These are phyloP conservation scores for Peronosclerospora sorghi DNA, from an alignment of 352 stramenopile genomes.

Conservation along the genomic window DNA sequence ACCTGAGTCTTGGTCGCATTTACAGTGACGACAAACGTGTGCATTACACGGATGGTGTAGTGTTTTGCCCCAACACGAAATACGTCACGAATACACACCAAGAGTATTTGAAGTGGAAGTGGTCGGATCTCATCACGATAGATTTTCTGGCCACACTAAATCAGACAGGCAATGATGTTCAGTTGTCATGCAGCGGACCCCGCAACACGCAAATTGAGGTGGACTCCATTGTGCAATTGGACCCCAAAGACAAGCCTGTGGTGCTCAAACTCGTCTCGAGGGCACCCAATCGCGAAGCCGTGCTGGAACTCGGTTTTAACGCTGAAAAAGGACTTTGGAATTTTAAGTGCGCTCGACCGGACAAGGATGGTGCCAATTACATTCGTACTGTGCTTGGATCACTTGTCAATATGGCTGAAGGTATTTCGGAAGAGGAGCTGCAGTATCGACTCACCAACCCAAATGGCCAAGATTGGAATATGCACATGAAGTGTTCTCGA, in stretches of 20 bases:
- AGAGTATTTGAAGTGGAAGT: conserved; percentile 90
- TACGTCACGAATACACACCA: conserved; percentile 79
- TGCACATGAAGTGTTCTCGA: conserved; percentile 74
- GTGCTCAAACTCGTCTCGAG: conserved; percentile 59
- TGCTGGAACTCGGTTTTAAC: conserved; percentile 84
- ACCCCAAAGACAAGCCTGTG: conserved; percentile 57
- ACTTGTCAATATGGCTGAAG: conserved; percentile 86
- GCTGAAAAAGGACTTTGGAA: conserved; percentile 83
- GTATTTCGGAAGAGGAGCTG: conserved; percentile 85
- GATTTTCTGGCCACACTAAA: conserved; percentile 67
- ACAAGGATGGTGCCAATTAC: conserved; percentile 86
- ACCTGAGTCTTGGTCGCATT: conserved; percentile 63
- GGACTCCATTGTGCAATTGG: conserved; percentile 69
- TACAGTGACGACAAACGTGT: conserved; percentile 76
- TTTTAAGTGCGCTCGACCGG: conserved; percentile 79
- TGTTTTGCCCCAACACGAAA: conserved; percentile 83
- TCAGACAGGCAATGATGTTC: conserved; percentile 39
- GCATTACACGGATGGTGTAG: conserved; percentile 85
- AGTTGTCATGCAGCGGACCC: conserved; percentile 61
- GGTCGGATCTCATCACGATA: conserved; percentile 83
- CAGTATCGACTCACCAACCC: conserved; percentile 75
- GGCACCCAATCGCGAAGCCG: conserved; percentile 43
- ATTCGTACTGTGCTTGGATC: conserved; percentile 84
- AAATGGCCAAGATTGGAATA: conserved; percentile 68
- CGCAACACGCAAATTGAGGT: conserved; percentile 74